These are phyloP conservation scores for Trypanosoma lewisi DNA, from an alignment of 208 protist genomes.

Conservation along the genomic window DNA sequence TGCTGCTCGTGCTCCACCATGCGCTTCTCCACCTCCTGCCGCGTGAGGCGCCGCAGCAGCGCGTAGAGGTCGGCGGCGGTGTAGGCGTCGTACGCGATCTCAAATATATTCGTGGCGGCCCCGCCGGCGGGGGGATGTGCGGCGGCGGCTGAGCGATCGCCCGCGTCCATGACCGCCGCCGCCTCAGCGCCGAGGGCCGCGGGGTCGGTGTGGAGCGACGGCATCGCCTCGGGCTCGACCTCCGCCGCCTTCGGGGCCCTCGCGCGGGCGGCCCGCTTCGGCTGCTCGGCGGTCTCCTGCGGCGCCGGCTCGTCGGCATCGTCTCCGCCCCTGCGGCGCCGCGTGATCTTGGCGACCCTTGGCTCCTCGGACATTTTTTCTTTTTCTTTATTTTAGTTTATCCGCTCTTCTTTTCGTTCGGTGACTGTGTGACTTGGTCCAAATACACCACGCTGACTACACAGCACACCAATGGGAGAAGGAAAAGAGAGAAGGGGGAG, in stretches of 20 bases:
- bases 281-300: neutral
- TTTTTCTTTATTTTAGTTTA: slow-evolving; percentile 3
- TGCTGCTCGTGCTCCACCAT: slow-evolving; percentile 48
- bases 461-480: neutral
- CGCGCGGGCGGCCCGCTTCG: neutral
- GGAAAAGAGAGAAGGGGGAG: neutral
- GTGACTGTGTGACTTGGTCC: neutral
- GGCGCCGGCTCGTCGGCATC: slow-evolving; percentile 11
- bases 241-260: slow-evolving; percentile 25
- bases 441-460: neutral
- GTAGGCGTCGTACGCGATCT: slow-evolving; percentile 58
- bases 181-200: neutral
- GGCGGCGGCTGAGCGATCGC: neutral
- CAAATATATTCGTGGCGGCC: slow-evolving; percentile 36
- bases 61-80: slow-evolving; percentile 48
- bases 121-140: slow-evolving; percentile 2
- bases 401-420: neutral
- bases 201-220: neutral
- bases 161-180: neutral
- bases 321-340: slow-evolving; percentile 14
- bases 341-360: neutral
- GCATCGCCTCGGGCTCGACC: neutral
- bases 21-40: slow-evolving; percentile 50
- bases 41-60: slow-evolving; percentile 38
- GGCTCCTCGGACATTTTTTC: neutral